These are phyloP conservation scores for Fraxinus platypoda DNA, from an alignment of 305 asterid genomes.

Conservation along the genomic window DNA sequence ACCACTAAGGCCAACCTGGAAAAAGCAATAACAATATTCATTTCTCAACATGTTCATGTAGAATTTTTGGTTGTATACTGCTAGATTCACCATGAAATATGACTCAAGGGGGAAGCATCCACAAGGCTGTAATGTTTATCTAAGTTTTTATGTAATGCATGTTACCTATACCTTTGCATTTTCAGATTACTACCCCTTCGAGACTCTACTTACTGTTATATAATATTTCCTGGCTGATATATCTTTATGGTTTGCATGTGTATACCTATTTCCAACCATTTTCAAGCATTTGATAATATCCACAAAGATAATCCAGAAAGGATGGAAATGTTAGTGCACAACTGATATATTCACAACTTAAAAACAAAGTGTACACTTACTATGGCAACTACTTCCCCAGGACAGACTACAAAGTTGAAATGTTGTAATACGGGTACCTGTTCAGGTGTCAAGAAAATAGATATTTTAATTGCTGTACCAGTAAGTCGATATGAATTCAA, in stretches of 20 bases:
- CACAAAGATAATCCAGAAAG: background rate
- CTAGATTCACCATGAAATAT: slow-evolving; percentile 16
- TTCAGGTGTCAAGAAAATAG: slow-evolving; percentile 26
- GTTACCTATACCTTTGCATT: background rate
- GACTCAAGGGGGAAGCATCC: background rate
- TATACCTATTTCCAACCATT: background rate
- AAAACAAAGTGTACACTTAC: slow-evolving; percentile 47
- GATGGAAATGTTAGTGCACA: background rate
- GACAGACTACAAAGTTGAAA: slow-evolving; percentile 67
- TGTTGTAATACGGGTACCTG: slow-evolving; percentile 69
- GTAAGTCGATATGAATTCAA: background rate
- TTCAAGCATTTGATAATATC: background rate
- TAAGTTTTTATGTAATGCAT: background rate
- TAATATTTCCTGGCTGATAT: background rate
- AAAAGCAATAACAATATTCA: slow-evolving; percentile 17
- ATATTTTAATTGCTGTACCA: slow-evolving; percentile 6
- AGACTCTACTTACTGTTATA: background rate
- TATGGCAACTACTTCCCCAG: slow-evolving; percentile 88
- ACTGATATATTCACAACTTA: background rate
- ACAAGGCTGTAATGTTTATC: background rate
- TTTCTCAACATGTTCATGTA: slow-evolving; percentile 16
- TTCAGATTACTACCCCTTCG: background rate
- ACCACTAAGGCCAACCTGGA: slow-evolving; percentile 94
- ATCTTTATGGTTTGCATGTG: background rate
- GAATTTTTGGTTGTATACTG: slow-evolving; percentile 1